Percentiles rank a stretch among this genome's conserved stretches.
Conservation (phyloP, 148 eudicot genomes). For the Vaccinium macrocarpon region DNA sequence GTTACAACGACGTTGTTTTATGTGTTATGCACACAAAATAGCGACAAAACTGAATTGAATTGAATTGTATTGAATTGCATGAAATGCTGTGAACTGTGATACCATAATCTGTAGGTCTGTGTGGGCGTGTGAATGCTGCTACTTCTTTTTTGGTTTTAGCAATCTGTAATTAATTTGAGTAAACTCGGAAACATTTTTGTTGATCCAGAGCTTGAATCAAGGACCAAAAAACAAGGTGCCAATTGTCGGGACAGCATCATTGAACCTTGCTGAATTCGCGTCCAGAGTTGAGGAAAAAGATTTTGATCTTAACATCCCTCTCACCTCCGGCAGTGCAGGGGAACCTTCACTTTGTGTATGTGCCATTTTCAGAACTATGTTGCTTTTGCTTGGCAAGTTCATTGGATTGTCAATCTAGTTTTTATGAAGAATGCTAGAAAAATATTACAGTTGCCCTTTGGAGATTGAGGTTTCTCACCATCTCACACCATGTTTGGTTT, state of each 20-base stretch:
- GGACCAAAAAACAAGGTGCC: constrained; percentile 62
- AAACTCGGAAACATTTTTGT: background rate
- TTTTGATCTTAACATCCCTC: constrained; percentile 62
- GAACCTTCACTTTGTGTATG: constrained; percentile 60
- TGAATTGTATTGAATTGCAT: background rate
- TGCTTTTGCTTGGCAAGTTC: background rate
- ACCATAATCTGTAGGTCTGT: background rate
- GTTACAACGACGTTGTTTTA: background rate
- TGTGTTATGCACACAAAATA: background rate
- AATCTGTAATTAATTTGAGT: background rate
- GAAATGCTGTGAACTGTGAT: background rate
- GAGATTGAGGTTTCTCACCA: background rate
- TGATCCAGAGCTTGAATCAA: constrained; percentile 50
- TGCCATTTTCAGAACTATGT: constrained; percentile 2
- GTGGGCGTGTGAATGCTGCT: background rate
- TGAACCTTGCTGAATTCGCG: constrained; percentile 88
- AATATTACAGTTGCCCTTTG: background rate
- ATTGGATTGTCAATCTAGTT: background rate
- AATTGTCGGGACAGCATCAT: constrained; percentile 50
- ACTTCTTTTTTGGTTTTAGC: background rate
- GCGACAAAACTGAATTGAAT: background rate
- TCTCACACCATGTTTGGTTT: background rate
- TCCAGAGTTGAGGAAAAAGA: constrained; percentile 57
- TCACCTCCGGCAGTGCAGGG: constrained; percentile 39
- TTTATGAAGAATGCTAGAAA: background rate